Evolutionary conservation across 345 rosid genomes (phyloP).

Genomic region (Salix arbutifolia): DNA sequence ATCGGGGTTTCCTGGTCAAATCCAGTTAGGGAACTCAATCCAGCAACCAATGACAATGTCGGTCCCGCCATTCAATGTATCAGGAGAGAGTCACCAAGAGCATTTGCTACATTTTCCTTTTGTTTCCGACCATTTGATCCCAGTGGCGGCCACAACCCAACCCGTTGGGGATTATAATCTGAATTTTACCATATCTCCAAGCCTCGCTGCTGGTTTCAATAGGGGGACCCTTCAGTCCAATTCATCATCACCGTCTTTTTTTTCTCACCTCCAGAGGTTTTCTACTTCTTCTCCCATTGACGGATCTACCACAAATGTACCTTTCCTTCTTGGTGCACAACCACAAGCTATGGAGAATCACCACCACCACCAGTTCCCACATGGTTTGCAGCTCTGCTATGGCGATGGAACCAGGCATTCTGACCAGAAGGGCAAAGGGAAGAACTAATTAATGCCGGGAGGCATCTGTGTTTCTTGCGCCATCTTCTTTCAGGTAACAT

Average conservation of each 20-base stretch:
- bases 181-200: conserved; percentile 76
- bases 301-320: conserved; percentile 49
- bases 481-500: conserved; percentile 48
- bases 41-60: conserved; percentile 31
- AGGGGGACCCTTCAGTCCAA: conserved; percentile 99
- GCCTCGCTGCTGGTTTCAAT: conserved; percentile 77
- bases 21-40: conserved; percentile 41
- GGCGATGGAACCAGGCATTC: conserved; percentile 66
- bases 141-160: conserved; percentile 42
- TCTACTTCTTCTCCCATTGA: conserved; percentile 44
- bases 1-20: conserved; percentile 44
- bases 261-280: conserved; percentile 71
- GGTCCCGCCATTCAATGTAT: conserved; percentile 32
- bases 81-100: conserved; percentile 40
- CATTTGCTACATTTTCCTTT: conserved; percentile 64
- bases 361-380: conserved; percentile 62
- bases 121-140: conserved; percentile 71
- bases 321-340: conserved; percentile 58
- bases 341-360: conserved; percentile 60
- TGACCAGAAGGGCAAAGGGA: conserved; percentile 80
- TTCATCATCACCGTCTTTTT: conserved; percentile 63
- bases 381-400: conserved; percentile 73
- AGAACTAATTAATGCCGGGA: conserved; percentile 45
- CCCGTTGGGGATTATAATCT: conserved; percentile 58
- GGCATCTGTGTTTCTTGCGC: conserved; percentile 8